A percentile compares a stretch with the other conserved stretches of the same genome.
Evolutionary conservation across 116 monocot genomes (phyloP).

Genomic region (Cymodocea nodosa): DNA sequence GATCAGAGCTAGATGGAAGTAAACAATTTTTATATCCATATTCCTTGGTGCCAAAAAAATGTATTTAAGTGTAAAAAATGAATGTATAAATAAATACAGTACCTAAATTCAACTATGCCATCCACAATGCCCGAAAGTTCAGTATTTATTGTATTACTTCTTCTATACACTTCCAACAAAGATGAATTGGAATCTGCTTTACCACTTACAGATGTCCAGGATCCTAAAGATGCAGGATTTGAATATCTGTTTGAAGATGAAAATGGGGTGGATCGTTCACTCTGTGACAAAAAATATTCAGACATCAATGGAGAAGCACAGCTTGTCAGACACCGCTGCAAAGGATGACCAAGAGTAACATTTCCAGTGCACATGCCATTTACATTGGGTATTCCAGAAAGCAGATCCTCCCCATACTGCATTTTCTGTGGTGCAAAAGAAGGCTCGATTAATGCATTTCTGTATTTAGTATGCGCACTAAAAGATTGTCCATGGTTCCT

Average conservation of each 20-base stretch:
- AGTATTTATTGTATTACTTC: slow-evolving; percentile 32
- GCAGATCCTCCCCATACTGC: too few relatives aligned
- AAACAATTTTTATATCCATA: not conserved
- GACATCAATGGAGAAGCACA: not conserved
- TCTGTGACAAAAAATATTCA: not conserved
- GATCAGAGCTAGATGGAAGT: slow-evolving; percentile 52
- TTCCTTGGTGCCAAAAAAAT: not conserved
- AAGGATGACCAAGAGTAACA: too few relatives aligned
- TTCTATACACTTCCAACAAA: slow-evolving; percentile 46
- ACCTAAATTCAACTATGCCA: slow-evolving; percentile 57
- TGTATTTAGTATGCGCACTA: too few relatives aligned
- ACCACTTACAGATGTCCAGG: not conserved
- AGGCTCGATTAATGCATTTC: too few relatives aligned
- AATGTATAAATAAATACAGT: slow-evolving; percentile 2
- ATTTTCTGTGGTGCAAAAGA: too few relatives aligned
- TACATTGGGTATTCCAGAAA: too few relatives aligned
- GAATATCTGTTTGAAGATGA: not conserved
- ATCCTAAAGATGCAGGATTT: not conserved
- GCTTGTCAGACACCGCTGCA: too few relatives aligned
- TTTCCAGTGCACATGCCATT: too few relatives aligned
- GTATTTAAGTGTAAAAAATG: not conserved
- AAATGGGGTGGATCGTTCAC: not conserved
- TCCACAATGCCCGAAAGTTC: slow-evolving; percentile 45
- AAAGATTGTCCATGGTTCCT: too few relatives aligned
- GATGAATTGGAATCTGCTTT: slow-evolving; percentile 15